phyloP scores from a whole-genome alignment of 2,329 filamentous ascomycete species.

The Bipolaris cookei region DNA sequence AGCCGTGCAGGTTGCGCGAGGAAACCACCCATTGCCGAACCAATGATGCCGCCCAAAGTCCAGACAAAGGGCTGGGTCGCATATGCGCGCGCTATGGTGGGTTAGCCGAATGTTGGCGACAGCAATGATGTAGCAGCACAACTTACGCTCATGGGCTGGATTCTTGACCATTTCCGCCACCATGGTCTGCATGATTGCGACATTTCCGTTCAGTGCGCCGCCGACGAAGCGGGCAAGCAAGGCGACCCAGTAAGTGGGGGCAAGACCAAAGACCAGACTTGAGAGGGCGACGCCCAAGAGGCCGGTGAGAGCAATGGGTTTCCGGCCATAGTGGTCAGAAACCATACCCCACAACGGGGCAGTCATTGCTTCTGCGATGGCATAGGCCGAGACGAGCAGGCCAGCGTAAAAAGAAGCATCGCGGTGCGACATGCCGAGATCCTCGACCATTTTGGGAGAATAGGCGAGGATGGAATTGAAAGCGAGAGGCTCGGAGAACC shows the following conservation, averaged over 20 bases:
- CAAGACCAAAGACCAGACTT: constrained; percentile 81
- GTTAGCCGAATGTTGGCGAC: constrained; percentile 15
- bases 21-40: constrained; percentile 82
- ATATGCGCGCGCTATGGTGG: constrained; percentile 73
- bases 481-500: constrained; percentile 89
- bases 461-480: constrained; percentile 95
- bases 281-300: constrained; percentile 83
- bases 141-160: constrained; percentile 86
- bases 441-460: constrained; percentile 48
- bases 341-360: constrained; percentile 66
- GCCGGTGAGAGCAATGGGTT: constrained; percentile 51
- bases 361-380: constrained; percentile 82
- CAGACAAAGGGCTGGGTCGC: constrained; percentile 94
- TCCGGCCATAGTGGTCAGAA: constrained; percentile 50
- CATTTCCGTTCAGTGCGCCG: constrained; percentile 87
- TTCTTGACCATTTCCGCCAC: constrained; percentile 88
- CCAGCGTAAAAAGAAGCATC: constrained; percentile 84
- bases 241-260: constrained; percentile 83
- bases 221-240: constrained; percentile 77
- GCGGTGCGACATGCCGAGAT: constrained; percentile 45
- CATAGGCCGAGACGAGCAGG: constrained; percentile 83
- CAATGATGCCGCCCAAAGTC: constrained; percentile 87
- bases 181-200: constrained; percentile 90
- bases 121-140: not conserved
- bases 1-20: constrained; percentile 79